Evolutionary conservation across 345 rosid genomes (phyloP).

Genomic region (Lagerstroemia speciosa): DNA sequence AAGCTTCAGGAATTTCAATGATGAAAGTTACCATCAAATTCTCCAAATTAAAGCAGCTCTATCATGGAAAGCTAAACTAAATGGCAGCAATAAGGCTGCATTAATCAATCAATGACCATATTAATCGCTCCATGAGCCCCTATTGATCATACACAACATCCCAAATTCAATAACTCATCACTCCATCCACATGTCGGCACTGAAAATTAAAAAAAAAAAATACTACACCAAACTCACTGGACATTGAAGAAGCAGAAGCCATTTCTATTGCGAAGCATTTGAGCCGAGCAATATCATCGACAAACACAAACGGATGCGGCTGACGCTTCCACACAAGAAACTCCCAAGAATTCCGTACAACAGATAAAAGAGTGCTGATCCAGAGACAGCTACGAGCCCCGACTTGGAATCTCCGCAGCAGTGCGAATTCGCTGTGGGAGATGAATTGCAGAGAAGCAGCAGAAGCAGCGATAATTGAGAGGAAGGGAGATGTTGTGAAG

Average conservation of each 20-base stretch:
- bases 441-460: conserved; percentile 5
- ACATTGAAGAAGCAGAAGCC: conserved; percentile 75
- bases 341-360: not conserved
- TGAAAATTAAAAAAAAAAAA: conserved; percentile 6
- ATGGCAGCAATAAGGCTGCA: not conserved
- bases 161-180: conserved; percentile 5
- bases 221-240: conserved; percentile 35
- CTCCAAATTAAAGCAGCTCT: not conserved
- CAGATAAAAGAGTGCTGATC: not conserved
- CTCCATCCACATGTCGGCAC: conserved; percentile 15
- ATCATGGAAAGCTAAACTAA: conserved; percentile 3
- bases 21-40: not conserved
- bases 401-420: not conserved
- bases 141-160: not conserved
- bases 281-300: conserved; percentile 38
- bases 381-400: not conserved
- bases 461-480: conserved; percentile 7
- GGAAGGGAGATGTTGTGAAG: conserved; percentile 21
- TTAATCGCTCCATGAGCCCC: not conserved
- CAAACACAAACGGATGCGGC: conserved; percentile 19
- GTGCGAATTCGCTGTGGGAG: conserved; percentile 5
- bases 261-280: conserved; percentile 38
- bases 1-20: not conserved
- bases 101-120: not conserved
- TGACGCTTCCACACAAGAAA: not conserved